These are phyloP conservation scores for Salix caprea DNA, from an alignment of 345 rosid species.

Conservation along the genomic window DNA sequence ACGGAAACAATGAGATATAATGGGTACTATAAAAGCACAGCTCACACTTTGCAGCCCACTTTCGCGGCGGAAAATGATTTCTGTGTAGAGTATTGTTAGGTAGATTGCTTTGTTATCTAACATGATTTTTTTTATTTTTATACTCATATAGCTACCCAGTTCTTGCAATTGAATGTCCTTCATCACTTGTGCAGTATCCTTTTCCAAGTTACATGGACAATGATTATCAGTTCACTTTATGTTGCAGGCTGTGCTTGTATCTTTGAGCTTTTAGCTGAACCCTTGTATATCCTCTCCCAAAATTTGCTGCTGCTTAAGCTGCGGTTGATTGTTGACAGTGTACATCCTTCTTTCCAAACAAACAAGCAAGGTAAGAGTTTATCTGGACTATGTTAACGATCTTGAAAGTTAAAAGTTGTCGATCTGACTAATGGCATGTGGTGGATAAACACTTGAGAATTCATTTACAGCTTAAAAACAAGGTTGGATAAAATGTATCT, in stretches of 20 bases:
- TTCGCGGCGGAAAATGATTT: no score
- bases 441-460: neutral
- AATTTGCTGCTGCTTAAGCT: conserved; percentile 62
- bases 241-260: conserved; percentile 76
- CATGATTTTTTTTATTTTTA: neutral
- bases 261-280: conserved; percentile 89
- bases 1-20: no score
- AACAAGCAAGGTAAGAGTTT: conserved; percentile 52
- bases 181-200: neutral
- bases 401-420: conserved; percentile 1
- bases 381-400: neutral
- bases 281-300: conserved; percentile 82
- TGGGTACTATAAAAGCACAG: no score
- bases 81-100: no score
- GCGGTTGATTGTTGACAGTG: conserved; percentile 64
- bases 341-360: conserved; percentile 59
- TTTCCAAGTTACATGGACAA: neutral
- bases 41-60: no score
- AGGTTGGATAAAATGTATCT: neutral
- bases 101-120: neutral
- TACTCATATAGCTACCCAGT: conserved; percentile 56
- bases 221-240: conserved; percentile 3
- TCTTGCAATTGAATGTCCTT: conserved; percentile 7
- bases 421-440: neutral
- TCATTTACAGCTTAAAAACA: neutral